Conservation (phyloP, 805 yeast species). For the Wickerhamiella lipophila region DNA sequence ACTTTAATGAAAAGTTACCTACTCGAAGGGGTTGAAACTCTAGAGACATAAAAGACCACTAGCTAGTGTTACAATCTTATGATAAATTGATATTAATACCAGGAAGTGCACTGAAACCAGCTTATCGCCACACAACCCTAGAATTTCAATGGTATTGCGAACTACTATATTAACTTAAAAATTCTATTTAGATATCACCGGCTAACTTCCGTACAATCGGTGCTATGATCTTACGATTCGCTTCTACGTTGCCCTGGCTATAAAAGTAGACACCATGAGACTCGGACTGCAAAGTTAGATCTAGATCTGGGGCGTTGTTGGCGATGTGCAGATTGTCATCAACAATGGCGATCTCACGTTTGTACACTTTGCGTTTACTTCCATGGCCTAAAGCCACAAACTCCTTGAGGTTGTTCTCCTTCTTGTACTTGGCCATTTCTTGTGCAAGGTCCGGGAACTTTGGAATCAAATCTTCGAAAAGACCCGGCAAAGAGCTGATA, state of each 20-base stretch:
- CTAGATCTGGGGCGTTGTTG: conserved; percentile 13
- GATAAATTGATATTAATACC: too few relatives aligned
- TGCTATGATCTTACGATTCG: conserved; percentile 79
- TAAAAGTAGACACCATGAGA: conserved; percentile 22
- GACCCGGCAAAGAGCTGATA: conserved; percentile 60
- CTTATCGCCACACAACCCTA: too few relatives aligned
- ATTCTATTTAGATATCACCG: not conserved
- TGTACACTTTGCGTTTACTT: conserved; percentile 20
- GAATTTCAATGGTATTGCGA: too few relatives aligned
- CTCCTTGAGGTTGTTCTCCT: conserved; percentile 30
- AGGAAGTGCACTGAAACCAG: too few relatives aligned
- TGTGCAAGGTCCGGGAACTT: conserved; percentile 24
- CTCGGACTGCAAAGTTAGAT: conserved; percentile 13
- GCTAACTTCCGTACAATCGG: conserved; percentile 35
- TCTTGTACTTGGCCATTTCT: conserved; percentile 26
- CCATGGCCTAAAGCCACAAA: conserved; percentile 40
- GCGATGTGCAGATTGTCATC: conserved; percentile 25
- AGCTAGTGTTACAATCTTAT: too few relatives aligned
- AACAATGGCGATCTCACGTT: conserved; percentile 34
- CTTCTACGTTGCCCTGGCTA: conserved; percentile 42
- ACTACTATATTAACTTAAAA: too few relatives aligned
- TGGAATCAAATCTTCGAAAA: conserved; percentile 40
- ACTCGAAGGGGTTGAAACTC: too few relatives aligned
- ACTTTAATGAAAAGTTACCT: not conserved
- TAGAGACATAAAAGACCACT: too few relatives aligned